phyloP scores from a whole-genome alignment of 345 rosid genomes.

The Rhizophora apiculata region DNA sequence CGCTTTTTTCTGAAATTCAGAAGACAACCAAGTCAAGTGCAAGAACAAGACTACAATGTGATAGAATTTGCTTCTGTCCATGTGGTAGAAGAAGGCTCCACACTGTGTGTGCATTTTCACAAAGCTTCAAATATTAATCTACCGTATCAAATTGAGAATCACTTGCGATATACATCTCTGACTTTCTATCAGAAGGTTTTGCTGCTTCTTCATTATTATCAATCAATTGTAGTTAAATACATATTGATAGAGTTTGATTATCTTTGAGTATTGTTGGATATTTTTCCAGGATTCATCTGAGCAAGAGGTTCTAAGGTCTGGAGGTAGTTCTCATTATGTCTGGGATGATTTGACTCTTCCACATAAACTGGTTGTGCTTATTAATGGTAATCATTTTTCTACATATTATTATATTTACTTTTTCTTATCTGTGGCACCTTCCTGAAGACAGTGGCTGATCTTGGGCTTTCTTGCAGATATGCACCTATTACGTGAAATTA shows the following conservation, averaged over 20 bases:
- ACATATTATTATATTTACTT: not conserved
- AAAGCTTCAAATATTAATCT: conserved; percentile 63
- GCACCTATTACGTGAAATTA: conserved; percentile 68
- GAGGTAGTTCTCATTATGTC: conserved; percentile 57
- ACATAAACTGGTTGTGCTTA: conserved; percentile 66
- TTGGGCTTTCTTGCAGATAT: conserved; percentile 45
- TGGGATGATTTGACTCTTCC: conserved; percentile 96
- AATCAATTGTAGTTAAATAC: conserved; percentile 4
- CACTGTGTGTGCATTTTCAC: conserved; percentile 66
- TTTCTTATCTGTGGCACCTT: not conserved
- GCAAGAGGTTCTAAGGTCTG: conserved; percentile 76
- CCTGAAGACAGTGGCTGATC: not conserved
- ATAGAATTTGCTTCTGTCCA: conserved; percentile 67
- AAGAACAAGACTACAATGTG: conserved; percentile 22
- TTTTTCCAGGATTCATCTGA: conserved; percentile 70
- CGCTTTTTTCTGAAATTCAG: conserved; percentile 79
- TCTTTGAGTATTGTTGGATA: conserved; percentile 15
- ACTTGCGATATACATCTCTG: conserved; percentile 53
- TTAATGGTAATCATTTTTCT: conserved; percentile 50
- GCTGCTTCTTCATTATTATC: conserved; percentile 18
- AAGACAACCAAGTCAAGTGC: conserved; percentile 50
- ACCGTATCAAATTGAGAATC: conserved; percentile 89
- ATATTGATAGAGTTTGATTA: conserved; percentile 8
- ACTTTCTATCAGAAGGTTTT: conserved; percentile 91
- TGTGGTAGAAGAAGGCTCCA: conserved; percentile 83